Evolutionary conservation across 305 asterid genomes (phyloP), one percentile per base, ranked within the genome.

Genomic region (Fraxinus sp.): DNA sequence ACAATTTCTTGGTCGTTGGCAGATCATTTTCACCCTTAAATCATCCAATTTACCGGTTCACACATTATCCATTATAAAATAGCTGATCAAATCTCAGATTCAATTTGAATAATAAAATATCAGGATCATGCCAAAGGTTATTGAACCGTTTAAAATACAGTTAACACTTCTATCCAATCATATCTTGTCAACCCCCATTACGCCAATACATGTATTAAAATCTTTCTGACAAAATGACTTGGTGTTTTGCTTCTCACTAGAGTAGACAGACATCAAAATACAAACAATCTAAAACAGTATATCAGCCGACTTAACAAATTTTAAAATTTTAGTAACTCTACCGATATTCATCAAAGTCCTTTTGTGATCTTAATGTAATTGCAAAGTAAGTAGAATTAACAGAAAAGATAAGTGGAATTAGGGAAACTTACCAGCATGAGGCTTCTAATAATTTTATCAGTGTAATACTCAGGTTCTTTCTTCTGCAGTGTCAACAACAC

Each of bases 401-500:
- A 16, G 22, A 52, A 52, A 16, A 52, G 8, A 14, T 52, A 4
- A 52, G 28, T 57, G 28, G 68, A 57, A n/a, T 18, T n/a, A 57
- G 26, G 26, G 20, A 57, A 57, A n/a, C 75, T 78, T 33, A 78
- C 85, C 46, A 74, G 75, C 62, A 83, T 24, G 7, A 83, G 79
- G 71, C 86, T 79, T 55, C 57, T 75, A 57, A 84, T 82, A 49
- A 80, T 79, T 55, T 78, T 78, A 13, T 84, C 88, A 0, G 85
- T 85, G 41, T 83, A 87, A 75, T 76, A 83, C 7, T 46, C 79
- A 4, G 90, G 85, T 22, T 85, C 87, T 32, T 72, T 52, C 39
- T 78, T 81, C 57, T 88, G 87, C 7, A 83, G 87, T 1, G 86
- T 81, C 78, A 88, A 71, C 37, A 88, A 84, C 70, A 86, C 88